Conservation (phyloP, 2,329 filamentous ascomycete genomes). For the Lachnellula cervina region DNA sequence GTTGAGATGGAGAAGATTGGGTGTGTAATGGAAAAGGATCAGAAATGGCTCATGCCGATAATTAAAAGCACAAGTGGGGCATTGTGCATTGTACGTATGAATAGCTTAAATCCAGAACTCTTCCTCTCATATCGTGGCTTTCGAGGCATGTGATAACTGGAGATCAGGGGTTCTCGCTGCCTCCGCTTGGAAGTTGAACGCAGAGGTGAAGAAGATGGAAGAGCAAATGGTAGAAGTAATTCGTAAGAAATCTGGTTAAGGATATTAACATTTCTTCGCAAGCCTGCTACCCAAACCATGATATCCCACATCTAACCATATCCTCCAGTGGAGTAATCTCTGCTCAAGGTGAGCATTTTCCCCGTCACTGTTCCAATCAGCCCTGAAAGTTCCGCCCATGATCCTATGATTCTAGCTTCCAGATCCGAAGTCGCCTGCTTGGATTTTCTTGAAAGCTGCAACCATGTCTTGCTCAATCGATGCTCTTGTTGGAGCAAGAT, state of each 20-base stretch:
- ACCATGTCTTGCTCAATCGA: neutral
- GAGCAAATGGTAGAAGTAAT: too few relatives aligned
- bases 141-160: too few relatives aligned
- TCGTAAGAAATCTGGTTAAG: neutral
- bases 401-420: neutral
- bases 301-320: neutral
- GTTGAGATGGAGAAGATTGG: neutral
- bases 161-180: too few relatives aligned
- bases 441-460: neutral
- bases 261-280: neutral
- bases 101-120: too few relatives aligned
- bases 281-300: too few relatives aligned
- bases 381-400: neutral
- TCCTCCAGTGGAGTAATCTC: neutral
- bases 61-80: neutral
- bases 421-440: neutral
- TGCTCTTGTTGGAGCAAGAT: neutral
- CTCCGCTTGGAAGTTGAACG: too few relatives aligned
- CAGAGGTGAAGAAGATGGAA: too few relatives aligned
- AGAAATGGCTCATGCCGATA: neutral
- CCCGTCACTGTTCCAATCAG: neutral
- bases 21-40: neutral
- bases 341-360: neutral
- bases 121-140: too few relatives aligned
- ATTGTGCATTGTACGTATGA: too few relatives aligned